Evolutionary conservation across 495 filamentous ascomycete species (phyloP), one percentile per base, ranked within the genome.

Genomic region (Trypethelium eluteriae): DNA sequence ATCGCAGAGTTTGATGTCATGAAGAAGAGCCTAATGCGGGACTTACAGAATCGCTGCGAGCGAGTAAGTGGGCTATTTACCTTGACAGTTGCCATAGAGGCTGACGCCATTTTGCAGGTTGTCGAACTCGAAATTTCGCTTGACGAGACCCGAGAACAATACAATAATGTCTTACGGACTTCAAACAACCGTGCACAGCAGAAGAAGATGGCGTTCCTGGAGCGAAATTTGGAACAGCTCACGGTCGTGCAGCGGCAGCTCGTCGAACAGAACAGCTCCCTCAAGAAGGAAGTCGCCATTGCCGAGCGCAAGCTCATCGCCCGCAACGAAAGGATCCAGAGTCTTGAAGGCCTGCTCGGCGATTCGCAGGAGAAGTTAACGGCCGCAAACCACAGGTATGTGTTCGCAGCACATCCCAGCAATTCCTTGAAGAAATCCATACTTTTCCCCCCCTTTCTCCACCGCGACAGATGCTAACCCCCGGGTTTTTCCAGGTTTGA

Each of bases 161-260:
- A 98, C 78, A 97, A 98, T 80, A 96, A 96, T 70, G 93, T 98
- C 59, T 84, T 98, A 46, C 88, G 93, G 39, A 90, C 90, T 25
- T 96, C 91, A 64, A 98, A 98, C 82, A 97, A 95, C 81, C 89
- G 93, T 46, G 92, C 93, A 34, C 94, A 98, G 79, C 94, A 98
- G 78, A 98, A 98, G 87, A 98, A 98, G 84, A 97, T 98, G 91
- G 94, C 93, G 6, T 98, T 98, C 85, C 80, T 98, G 53, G 95
- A 98, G 79, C 89, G 94, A 74, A 98, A 98, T 76, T 85, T 98
- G 16, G 94, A 98, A 79, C 95, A 98, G 78, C 82, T 98, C 49
- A 98, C 95, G 0, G 89, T 94, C 72, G 95, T 98, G 64, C 94
- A 98, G 76, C 86, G 94, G 34, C 95, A 98, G 81, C 85, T 98